Conservation (phyloP, 768 basidiomycete species). For the Tricholoma saponaceum region DNA sequence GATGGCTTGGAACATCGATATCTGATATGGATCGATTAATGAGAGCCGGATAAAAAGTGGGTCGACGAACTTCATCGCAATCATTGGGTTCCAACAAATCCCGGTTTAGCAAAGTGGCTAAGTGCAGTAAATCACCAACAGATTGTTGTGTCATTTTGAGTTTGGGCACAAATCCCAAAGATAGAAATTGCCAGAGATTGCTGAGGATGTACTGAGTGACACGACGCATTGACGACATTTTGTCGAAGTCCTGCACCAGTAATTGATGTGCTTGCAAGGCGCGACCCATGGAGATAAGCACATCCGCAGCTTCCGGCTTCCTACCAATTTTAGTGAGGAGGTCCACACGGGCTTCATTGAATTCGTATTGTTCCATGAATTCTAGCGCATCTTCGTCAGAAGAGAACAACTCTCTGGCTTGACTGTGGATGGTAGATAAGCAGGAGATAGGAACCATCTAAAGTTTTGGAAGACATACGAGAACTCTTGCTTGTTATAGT, state of each 20-base stretch:
- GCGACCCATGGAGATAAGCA: constrained; percentile 46
- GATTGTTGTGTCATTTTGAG: constrained; percentile 6
- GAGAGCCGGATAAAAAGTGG: background rate
- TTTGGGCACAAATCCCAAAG: constrained; percentile 29
- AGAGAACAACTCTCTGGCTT: constrained; percentile 43
- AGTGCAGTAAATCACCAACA: constrained; percentile 18
- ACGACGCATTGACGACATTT: constrained; percentile 21
- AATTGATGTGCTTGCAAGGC: constrained; percentile 42
- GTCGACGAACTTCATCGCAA: background rate
- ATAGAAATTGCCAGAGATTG: constrained; percentile 40
- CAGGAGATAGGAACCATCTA: background rate
- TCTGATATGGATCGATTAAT: background rate
- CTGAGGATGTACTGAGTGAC: constrained; percentile 39
- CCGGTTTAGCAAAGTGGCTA: constrained; percentile 16
- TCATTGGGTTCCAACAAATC: constrained; percentile 3
- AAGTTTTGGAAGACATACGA: constrained; percentile 20
- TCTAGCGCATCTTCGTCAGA: constrained; percentile 49
- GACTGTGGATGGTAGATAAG: constrained; percentile 26
- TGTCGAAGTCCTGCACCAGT: constrained; percentile 31
- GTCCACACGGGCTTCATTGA: constrained; percentile 43
- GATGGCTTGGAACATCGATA: constrained; percentile 14
- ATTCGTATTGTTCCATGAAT: constrained; percentile 49
- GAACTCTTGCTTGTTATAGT: constrained; percentile 32
- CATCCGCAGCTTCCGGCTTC: constrained; percentile 46
- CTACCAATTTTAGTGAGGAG: constrained; percentile 39